Evolutionary conservation across 441 rosid species (phyloP).

Genomic region (Theobroma grandiflorum): DNA sequence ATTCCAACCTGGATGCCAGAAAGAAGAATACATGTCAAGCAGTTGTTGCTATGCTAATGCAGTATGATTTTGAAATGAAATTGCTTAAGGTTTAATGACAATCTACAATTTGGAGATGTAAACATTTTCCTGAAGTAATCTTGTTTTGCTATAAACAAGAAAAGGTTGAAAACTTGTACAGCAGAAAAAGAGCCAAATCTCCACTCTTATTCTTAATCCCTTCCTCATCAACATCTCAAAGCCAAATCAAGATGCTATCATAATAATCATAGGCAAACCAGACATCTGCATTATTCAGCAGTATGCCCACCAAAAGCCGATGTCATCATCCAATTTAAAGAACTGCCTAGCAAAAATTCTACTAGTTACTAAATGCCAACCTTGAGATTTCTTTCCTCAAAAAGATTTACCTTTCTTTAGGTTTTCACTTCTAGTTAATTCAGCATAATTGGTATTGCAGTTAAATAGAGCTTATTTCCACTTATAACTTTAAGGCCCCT

Average conservation of each 20-base stretch:
- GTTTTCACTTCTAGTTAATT: constrained; percentile 4
- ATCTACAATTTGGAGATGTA: background rate
- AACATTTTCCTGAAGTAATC: background rate
- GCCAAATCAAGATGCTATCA: constrained; percentile 15
- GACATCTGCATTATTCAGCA: constrained; percentile 3
- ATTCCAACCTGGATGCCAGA: constrained; percentile 75
- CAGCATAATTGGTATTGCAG: background rate
- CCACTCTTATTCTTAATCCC: background rate
- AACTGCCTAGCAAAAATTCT: background rate
- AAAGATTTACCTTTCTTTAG: constrained; percentile 11
- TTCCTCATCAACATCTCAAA: background rate
- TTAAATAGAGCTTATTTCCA: background rate
- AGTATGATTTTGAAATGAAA: constrained; percentile 2
- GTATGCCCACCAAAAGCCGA: constrained; percentile 13
- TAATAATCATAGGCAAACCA: constrained; percentile 13
- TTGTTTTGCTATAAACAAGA: constrained; percentile 15
- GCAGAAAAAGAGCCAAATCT: background rate
- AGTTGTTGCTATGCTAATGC: background rate
- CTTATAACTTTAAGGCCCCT: background rate
- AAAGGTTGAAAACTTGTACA: constrained; percentile 1
- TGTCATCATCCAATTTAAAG: background rate
- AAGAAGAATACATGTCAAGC: constrained; percentile 21
- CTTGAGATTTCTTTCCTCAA: background rate
- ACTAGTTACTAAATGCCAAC: background rate
- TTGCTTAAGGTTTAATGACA: background rate